Evolutionary conservation across 805 yeast species (phyloP).

Genomic region (Tetrapisispora iriomotensis): DNA sequence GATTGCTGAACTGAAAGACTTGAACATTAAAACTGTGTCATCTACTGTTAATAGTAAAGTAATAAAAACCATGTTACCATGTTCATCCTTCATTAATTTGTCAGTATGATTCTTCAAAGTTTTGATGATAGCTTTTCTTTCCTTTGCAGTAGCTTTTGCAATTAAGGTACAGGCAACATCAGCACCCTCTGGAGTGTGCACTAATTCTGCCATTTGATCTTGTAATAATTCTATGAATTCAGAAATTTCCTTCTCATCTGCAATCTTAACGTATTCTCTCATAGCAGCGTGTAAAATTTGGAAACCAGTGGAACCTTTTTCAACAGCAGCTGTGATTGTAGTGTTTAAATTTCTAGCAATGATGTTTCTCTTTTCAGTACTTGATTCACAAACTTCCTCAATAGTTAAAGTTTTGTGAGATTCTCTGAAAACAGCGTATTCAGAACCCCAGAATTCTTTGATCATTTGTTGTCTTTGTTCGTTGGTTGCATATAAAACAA

Average conservation of each 20-base stretch:
- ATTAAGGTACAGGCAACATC: slow-evolving; percentile 79
- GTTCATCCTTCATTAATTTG: slow-evolving; percentile 71
- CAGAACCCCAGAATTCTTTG: slow-evolving; percentile 94
- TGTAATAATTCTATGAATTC: slow-evolving; percentile 74
- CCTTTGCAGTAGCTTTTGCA: slow-evolving; percentile 82
- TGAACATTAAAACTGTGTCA: slow-evolving; percentile 77
- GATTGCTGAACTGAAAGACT: slow-evolving; percentile 44
- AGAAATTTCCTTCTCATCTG: slow-evolving; percentile 54
- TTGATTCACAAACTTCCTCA: slow-evolving; percentile 52
- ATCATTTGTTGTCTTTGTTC: slow-evolving; percentile 86
- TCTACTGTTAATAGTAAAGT: slow-evolving; percentile 80
- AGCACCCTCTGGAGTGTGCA: slow-evolving; percentile 90
- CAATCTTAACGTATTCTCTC: slow-evolving; percentile 74
- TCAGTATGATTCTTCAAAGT: slow-evolving; percentile 66
- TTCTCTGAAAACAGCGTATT: slow-evolving; percentile 82
- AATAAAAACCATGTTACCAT: slow-evolving; percentile 73
- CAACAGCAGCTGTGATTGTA: slow-evolving; percentile 83
- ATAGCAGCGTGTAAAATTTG: slow-evolving; percentile 93
- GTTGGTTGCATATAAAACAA: slow-evolving; percentile 69
- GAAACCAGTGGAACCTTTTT: slow-evolving; percentile 93
- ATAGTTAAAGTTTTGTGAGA: slow-evolving; percentile 55
- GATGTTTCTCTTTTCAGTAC: slow-evolving; percentile 68
- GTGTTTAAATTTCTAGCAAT: slow-evolving; percentile 68
- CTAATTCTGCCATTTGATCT: slow-evolving; percentile 89
- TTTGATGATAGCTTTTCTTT: slow-evolving; percentile 70